Base-by-base conservation (phyloP, 352 stramenopile genomes). In the Phytopythium chamaehyphon region DNA sequence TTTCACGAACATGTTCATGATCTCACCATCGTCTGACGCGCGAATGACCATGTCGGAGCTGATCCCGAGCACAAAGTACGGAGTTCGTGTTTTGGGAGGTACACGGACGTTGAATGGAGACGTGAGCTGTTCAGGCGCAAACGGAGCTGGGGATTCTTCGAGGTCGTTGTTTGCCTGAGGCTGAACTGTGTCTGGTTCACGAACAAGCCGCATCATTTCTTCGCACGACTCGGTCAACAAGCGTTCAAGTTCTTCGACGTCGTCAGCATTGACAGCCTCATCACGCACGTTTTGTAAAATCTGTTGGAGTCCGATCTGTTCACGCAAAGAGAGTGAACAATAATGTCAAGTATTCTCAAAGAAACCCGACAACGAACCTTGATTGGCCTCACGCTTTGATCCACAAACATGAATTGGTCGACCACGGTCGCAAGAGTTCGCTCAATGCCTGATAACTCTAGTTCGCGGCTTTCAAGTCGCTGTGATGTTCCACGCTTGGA, bases 341-440 rank as follows among this genome's bases (percentile, higher is more conserved):
- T 6, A 45, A 9, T 3, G 38, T 12, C 16, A 18, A 24, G n/a
- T 14, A 18, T 4, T n/a, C 38, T 16, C 16, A 22, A 10, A 14
- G n/a, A 1, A 7, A 3, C 9, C 12, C n/a, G 3, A 11, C 15
- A 22, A 40, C 22, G n/a, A 59, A 89, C 82, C 66, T 93, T 91
- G 40, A 93, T 75, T 0, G 78, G 83, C 2, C 79, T 72, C 10
- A 93, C 75, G 31, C 64, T 80, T 54, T 90, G 76, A 33, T 93
- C 79, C 1, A 91, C 80, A 55, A 85, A 93, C 68, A 86, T 85
- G 52, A 88, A 93, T 55, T 91, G 75, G 23, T 93, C 80, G 16
- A 90, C 64, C n/a, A 90, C 71, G 0, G 76, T 89, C 11, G 73
- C 66, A 24, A 93, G 59, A 7, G 66, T 59, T 6, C 74, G 73